Base-by-base conservation (phyloP, 345 rosid species). In the Citrus glauca region DNA sequence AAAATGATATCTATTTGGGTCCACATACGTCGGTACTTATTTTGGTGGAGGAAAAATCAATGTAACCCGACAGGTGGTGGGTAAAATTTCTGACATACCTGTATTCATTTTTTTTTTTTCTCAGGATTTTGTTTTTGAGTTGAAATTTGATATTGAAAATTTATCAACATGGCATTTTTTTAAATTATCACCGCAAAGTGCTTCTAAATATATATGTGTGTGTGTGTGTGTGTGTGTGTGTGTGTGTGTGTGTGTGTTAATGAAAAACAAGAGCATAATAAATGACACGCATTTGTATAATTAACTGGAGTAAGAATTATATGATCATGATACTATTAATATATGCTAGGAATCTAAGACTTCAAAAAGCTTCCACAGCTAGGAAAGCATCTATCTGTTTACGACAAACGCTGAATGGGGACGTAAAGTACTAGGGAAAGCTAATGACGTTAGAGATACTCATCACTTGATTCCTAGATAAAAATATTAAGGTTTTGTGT, bases 311-410 rank as follows among this genome's bases (percentile, higher is more conserved):
- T 73, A 28, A 17, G 48, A 20, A 40, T 35, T 10, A 22, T 57
- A 33, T 20, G 6, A 33, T 48, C 1, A 71, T 71, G 9, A 71
- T 32, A 56, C 14, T 27, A 27, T 16, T 27, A 5, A 17, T 22
- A 75, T 50, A 25, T 75, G 48, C 71, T 48, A 55, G 78, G 78
- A 75, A 65, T 75, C 63, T 65, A 20, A 13, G 22, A 74, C 25
- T 42, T 62, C 1, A 45, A 40, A 40, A 28, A 63, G 69, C 68
- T 62, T 62, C 68, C 59, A 62, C 25, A 10, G 78, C 37, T 1
- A 7, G 17, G 48, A 76, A 75, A 42, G 37, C 64, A 13, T 13
- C 50, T 30, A 35, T 16, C 37, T 13, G 0, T 32, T 4, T 32
- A 24, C 4, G n/a, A 50, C 50, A 76, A 66, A 45, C 16, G n/a